Conservation (phyloP, 805 yeast genomes). For the Yamadazyma olivae region DNA sequence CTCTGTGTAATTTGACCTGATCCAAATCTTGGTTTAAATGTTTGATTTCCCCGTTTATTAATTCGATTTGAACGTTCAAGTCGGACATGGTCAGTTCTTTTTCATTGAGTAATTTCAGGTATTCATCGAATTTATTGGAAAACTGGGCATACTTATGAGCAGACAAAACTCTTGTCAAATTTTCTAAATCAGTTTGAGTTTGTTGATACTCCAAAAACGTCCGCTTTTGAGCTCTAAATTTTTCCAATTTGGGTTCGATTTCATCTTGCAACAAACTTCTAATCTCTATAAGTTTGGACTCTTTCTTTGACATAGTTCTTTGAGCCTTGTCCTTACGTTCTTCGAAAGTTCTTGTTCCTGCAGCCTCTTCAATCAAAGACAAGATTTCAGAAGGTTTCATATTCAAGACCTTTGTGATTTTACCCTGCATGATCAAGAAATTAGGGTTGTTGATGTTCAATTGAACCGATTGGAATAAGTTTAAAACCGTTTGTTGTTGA, state of each 20-base stretch:
- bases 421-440: slow-evolving; percentile 97
- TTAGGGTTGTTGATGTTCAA: slow-evolving; percentile 95
- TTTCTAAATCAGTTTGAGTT: slow-evolving; percentile 76
- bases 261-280: slow-evolving; percentile 73
- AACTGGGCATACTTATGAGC: slow-evolving; percentile 65
- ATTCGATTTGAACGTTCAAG: slow-evolving; percentile 43
- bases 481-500: slow-evolving; percentile 88
- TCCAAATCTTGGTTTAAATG: slow-evolving; percentile 61
- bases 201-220: slow-evolving; percentile 83
- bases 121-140: slow-evolving; percentile 39
- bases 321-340: slow-evolving; percentile 90
- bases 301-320: slow-evolving; percentile 88
- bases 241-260: slow-evolving; percentile 87
- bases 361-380: slow-evolving; percentile 94
- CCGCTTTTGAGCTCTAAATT: slow-evolving; percentile 76
- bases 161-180: slow-evolving; percentile 65
- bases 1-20: slow-evolving; percentile 49
- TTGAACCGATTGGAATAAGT: slow-evolving; percentile 90
- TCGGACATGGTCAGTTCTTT: slow-evolving; percentile 39
- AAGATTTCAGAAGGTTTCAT: slow-evolving; percentile 92
- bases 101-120: slow-evolving; percentile 40
- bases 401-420: slow-evolving; percentile 92
- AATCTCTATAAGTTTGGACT: slow-evolving; percentile 77
- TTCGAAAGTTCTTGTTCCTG: slow-evolving; percentile 95
- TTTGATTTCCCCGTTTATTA: slow-evolving; percentile 51